Conservation (phyloP, 2,329 filamentous ascomycete species). For the Colletotrichum lindemuthianum region DNA sequence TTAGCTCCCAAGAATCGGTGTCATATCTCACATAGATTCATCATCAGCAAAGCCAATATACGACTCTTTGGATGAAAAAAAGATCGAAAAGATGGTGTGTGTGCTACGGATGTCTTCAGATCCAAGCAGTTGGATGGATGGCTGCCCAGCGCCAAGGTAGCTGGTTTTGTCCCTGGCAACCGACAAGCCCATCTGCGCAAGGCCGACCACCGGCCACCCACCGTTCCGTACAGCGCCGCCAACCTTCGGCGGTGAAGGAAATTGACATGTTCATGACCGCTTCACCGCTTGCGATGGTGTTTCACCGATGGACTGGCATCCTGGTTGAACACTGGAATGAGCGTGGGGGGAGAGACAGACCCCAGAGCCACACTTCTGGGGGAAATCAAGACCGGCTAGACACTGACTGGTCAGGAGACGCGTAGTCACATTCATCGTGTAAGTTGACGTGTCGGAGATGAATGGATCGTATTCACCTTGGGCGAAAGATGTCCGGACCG, state of each 20-base stretch:
- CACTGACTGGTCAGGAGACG: no score
- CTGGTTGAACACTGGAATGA: conserved; percentile 10
- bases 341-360: conserved; percentile 21
- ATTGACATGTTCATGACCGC: conserved; percentile 2
- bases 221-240: not conserved
- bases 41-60: not conserved
- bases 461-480: not conserved
- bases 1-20: conserved; percentile 1
- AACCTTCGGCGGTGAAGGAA: conserved; percentile 22
- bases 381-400: not conserved
- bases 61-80: not conserved
- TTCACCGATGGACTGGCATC: conserved; percentile 30
- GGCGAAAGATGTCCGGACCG: conserved; percentile 8
- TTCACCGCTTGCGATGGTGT: conserved; percentile 33
- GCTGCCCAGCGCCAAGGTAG: not conserved
- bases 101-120: no score
- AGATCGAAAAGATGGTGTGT: conserved; percentile 1
- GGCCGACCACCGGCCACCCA: conserved; percentile 13
- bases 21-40: conserved; percentile 7
- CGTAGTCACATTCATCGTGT: no score
- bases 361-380: conserved; percentile 15
- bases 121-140: not conserved
- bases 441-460: no score
- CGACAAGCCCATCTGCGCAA: conserved; percentile 1
- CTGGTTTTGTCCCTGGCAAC: not conserved